Percentiles rank a stretch among this genome's conserved stretches.
phyloP scores from a whole-genome alignment of 257 asterid genomes.

The Nicotiana noctiflora region DNA sequence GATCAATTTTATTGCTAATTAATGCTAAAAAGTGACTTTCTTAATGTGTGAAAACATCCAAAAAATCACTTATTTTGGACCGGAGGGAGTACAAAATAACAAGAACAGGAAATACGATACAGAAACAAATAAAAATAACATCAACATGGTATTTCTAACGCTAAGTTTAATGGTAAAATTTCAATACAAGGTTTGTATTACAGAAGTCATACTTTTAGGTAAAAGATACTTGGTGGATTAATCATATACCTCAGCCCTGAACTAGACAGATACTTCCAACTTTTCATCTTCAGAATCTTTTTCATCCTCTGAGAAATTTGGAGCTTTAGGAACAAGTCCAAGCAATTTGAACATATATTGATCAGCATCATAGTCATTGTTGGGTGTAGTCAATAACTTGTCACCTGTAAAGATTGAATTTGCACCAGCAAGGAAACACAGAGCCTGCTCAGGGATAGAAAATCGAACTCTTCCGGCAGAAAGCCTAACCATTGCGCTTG shows the following conservation, averaged over 20 bases:
- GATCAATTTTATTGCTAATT: too few species aligned
- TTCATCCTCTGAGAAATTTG: conserved; percentile 47
- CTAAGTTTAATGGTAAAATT: background rate
- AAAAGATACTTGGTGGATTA: background rate
- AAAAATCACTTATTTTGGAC: too few species aligned
- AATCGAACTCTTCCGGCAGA: conserved; percentile 98
- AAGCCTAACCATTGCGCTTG: conserved; percentile 95
- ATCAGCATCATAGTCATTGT: conserved; percentile 86
- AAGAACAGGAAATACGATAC: too few species aligned
- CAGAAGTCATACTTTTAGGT: background rate
- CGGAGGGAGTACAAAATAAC: too few species aligned
- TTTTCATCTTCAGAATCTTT: conserved; percentile 45
- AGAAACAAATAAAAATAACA: background rate
- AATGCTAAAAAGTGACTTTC: too few species aligned
- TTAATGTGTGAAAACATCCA: too few species aligned
- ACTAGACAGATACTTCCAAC: conserved; percentile 37
- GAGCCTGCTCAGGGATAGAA: conserved; percentile 90
- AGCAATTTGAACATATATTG: conserved; percentile 84
- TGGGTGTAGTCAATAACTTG: conserved; percentile 90
- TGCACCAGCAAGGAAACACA: conserved; percentile 98
- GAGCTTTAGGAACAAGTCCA: conserved; percentile 91
- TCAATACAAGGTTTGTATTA: background rate
- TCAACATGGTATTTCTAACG: background rate
- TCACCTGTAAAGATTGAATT: conserved; percentile 97
- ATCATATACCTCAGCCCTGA: conserved; percentile 26